phyloP scores from a whole-genome alignment of 441 rosid genomes.

The Manihot esculenta region DNA sequence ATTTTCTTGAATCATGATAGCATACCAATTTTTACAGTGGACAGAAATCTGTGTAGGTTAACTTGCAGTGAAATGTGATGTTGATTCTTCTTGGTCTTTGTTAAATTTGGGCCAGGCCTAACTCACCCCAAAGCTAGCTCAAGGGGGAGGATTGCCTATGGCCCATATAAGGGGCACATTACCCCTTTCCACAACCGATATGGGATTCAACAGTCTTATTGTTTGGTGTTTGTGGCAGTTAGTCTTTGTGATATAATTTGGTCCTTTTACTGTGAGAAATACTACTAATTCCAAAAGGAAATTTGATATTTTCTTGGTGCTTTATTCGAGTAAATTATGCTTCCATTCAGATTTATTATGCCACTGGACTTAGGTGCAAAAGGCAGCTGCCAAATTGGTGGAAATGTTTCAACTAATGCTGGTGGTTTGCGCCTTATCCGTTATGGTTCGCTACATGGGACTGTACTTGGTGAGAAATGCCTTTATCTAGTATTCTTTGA shows the following conservation, averaged over 20 bases:
- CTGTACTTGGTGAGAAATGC: constrained; percentile 60
- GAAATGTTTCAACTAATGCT: constrained; percentile 97
- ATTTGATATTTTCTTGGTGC: constrained; percentile 17
- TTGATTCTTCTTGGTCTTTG: background rate
- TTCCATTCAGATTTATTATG: constrained; percentile 90
- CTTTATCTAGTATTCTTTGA: constrained; percentile 4
- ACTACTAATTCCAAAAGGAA: constrained; percentile 2
- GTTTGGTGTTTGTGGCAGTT: background rate
- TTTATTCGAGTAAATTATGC: constrained; percentile 37
- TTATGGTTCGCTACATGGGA: constrained; percentile 93
- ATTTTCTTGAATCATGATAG: background rate
- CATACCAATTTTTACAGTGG: background rate
- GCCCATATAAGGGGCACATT: no score
- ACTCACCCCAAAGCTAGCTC: no score
- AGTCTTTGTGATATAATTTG: background rate
- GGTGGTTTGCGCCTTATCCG: constrained; percentile 97
- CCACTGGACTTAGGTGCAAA: constrained; percentile 99
- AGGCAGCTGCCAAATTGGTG: constrained; percentile 99
- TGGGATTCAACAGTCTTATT: no score
- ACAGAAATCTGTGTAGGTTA: background rate
- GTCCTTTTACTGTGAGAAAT: background rate
- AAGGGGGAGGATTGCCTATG: no score
- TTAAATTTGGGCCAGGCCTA: no score
- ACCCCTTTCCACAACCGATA: no score
- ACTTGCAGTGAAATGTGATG: constrained; percentile 1